Percentiles rank a stretch among this genome's conserved stretches.
Conservation (phyloP, 2,329 filamentous ascomycete genomes). For the Bipolaris gigantea region DNA sequence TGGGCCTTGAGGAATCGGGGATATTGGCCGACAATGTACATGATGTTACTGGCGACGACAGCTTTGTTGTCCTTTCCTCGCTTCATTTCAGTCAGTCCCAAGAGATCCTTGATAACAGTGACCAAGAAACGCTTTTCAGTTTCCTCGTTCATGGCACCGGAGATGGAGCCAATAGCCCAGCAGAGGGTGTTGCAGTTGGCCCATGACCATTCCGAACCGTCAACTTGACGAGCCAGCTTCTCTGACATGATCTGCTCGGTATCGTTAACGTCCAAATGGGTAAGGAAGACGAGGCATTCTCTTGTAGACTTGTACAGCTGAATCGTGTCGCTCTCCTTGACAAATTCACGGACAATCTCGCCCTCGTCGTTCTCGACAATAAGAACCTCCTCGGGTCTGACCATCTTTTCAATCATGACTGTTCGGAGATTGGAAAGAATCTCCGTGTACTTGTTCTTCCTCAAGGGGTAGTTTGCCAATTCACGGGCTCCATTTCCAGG, state of each 20-base stretch:
- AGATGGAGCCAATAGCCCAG: constrained; percentile 99
- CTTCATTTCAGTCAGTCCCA: constrained; percentile 98
- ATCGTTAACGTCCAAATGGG: constrained; percentile 94
- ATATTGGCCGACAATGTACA: constrained; percentile 99
- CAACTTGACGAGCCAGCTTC: constrained; percentile 92
- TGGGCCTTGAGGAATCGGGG: constrained; percentile 97
- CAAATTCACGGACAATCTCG: constrained; percentile 97
- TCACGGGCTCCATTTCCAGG: constrained; percentile 83
- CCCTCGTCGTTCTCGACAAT: constrained; percentile 99
- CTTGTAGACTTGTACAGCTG: constrained; percentile 99
- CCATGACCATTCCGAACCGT: constrained; percentile 97
- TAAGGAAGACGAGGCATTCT: constrained; percentile 95
- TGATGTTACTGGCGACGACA: constrained; percentile 98
- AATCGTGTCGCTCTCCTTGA: constrained; percentile 98
- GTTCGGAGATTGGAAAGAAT: constrained; percentile 90
- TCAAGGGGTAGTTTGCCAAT: constrained; percentile 86
- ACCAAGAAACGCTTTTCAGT: constrained; percentile 98
- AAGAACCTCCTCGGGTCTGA: constrained; percentile 92
- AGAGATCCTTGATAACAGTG: constrained; percentile 96
- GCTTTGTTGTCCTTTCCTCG: constrained; percentile 99
- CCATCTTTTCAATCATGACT: constrained; percentile 99
- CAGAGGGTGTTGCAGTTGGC: constrained; percentile 99
- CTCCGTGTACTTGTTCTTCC: constrained; percentile 97
- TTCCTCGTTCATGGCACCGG: constrained; percentile 98
- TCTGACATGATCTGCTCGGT: constrained; percentile 99